Percentiles rank a stretch among this genome's conserved stretches.
Evolutionary conservation across 345 rosid genomes (phyloP).

Genomic region (Bretschneidera sinensis): DNA sequence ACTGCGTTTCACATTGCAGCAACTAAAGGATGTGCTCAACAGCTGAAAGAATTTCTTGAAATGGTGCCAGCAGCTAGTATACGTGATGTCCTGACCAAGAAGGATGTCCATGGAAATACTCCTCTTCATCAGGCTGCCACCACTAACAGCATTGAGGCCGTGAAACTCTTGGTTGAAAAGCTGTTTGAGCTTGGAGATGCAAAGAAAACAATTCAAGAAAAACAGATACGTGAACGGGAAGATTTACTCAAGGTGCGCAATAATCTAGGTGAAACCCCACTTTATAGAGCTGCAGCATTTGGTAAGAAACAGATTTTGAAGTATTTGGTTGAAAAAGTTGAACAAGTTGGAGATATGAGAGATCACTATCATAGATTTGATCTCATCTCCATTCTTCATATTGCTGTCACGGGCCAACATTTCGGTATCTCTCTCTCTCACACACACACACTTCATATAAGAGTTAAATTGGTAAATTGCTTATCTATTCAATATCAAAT

Average conservation of each 20-base stretch:
- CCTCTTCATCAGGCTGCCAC: neutral
- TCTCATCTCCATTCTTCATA: slow-evolving; percentile 13
- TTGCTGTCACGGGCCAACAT: slow-evolving; percentile 3
- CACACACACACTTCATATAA: too few relatives aligned
- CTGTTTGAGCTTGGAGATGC: neutral
- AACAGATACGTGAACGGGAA: neutral
- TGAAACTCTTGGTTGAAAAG: neutral
- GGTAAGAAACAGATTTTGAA: neutral
- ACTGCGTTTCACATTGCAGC: neutral
- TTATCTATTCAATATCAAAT: too few relatives aligned
- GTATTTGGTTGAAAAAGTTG: neutral
- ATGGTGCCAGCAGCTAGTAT: neutral
- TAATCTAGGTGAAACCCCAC: neutral
- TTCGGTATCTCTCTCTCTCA: slow-evolving; percentile 8
- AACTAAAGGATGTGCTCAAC: neutral
- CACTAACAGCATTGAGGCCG: neutral
- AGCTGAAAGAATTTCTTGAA: neutral
- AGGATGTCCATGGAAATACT: neutral
- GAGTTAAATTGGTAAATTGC: too few relatives aligned
- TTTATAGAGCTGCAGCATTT: neutral
- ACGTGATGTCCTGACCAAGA: neutral
- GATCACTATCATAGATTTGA: slow-evolving; percentile 9
- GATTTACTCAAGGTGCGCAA: neutral
- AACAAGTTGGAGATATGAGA: neutral
- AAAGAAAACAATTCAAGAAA: neutral